Evolutionary conservation across 1,139 yeast species (phyloP).

Genomic region (Kodamaea derodonti): DNA sequence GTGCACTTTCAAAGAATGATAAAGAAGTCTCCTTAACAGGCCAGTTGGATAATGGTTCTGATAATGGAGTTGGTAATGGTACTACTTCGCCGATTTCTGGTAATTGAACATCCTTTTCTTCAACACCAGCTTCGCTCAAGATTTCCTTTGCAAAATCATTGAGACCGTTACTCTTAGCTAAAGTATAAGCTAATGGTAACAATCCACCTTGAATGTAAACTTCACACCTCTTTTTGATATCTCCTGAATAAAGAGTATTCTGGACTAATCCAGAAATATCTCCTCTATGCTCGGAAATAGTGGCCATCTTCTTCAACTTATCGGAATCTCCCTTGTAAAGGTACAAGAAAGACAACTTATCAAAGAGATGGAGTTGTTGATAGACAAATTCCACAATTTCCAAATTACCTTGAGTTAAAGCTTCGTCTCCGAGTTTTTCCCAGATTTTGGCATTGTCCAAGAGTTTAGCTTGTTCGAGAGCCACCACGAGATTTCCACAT

Average conservation of each 20-base stretch:
- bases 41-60: constrained; percentile 62
- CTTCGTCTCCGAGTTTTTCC: constrained; percentile 83
- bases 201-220: constrained; percentile 77
- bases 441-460: constrained; percentile 68
- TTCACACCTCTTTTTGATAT: constrained; percentile 71
- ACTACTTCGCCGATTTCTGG: constrained; percentile 50
- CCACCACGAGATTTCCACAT: constrained; percentile 83
- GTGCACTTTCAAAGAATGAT: constrained; percentile 82
- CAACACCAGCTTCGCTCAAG: constrained; percentile 64
- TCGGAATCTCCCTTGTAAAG: constrained; percentile 75
- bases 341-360: constrained; percentile 85
- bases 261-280: constrained; percentile 79
- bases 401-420: constrained; percentile 84
- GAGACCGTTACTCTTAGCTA: constrained; percentile 86
- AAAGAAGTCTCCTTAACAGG: constrained; percentile 71
- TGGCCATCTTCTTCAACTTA: constrained; percentile 78
- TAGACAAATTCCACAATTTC: constrained; percentile 82
- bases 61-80: constrained; percentile 43
- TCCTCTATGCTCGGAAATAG: constrained; percentile 85
- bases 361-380: constrained; percentile 84
- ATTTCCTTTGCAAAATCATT: constrained; percentile 69
- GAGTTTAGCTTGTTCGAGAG: constrained; percentile 83
- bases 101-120: constrained; percentile 61
- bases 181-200: constrained; percentile 85
- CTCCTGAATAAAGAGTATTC: constrained; percentile 75